Evolutionary conservation across 164 flowering plant species (phyloP), one percentile per base, ranked within the genome.

Genomic region (Kingdonia uniflora): DNA sequence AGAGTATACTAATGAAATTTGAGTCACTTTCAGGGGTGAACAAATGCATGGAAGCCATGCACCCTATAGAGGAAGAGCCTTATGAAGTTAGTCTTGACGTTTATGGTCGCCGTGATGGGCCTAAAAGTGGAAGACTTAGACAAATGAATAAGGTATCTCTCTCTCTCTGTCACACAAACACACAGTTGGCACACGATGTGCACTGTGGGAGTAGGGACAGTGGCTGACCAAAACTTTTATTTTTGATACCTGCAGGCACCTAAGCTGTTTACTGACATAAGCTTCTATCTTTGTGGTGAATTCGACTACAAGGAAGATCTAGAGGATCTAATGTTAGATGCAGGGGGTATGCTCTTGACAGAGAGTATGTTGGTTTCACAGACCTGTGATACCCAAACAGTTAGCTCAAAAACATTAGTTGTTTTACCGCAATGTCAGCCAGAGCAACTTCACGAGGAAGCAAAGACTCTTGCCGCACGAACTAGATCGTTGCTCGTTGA

Each of bases 21-120:
- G 8, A 29, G 35, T 29, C 8, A 3, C 35, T 29, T 29, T 29
- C 74, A 83, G 86, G 90, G 90, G 45, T 80, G 38, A 53, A 14
- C 24, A 44, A 16, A 39, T 53, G 56, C 56, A 40, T 53, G 46
- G 33, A 53, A 53, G 46, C 29, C 1, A 53, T 39, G 56, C 43
- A 40, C 2, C 46, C 29, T 23, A 23, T 53, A 37, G 33, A 42
- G 51, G 90, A 80, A 74, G 82, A 76, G 62, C 72, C 77, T 29
- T 80, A 75, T 51, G 90, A 83, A 72, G 64, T 83, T 52, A 42
- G 58, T 51, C 55, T 65, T 25, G 90, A 83, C 49, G 71, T 78
- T 65, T 75, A 83, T 59, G 86, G 86, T 16, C 72, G 75, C 52
- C 38, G 39, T 33, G 66, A 67, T 61, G 90, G 90, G 49, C 90